Evolutionary conservation across 176 grass and related monocot species (phyloP).

Genomic region (Rhynchospora tenuis): DNA sequence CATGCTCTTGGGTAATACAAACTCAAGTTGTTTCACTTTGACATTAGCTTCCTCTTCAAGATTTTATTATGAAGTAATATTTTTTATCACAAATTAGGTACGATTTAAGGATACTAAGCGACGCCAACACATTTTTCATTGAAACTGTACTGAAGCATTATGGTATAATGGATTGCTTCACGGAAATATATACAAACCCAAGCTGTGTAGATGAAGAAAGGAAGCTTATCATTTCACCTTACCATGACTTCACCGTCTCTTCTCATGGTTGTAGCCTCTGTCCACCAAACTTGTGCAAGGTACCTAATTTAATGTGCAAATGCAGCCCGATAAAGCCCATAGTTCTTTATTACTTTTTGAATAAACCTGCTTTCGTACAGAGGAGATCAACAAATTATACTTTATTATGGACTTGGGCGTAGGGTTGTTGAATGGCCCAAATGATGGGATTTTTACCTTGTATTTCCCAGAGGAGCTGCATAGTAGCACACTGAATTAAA

Average conservation of each 20-base stretch:
- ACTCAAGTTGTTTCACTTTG: background rate
- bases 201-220: conserved; percentile 25
- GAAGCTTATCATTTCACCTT: conserved; percentile 30
- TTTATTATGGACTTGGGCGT: background rate
- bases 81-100: conserved; percentile 19
- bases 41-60: background rate
- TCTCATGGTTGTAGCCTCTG: conserved; percentile 36
- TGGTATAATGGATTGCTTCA: conserved; percentile 27
- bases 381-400: background rate
- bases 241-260: conserved; percentile 14
- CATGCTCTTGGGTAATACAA: conserved; percentile 27
- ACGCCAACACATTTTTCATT: conserved; percentile 37
- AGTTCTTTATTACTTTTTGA: background rate
- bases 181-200: conserved; percentile 35
- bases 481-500: background rate
- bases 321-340: background rate
- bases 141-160: conserved; percentile 37
- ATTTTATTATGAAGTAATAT: background rate
- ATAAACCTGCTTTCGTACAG: background rate
- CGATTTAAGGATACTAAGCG: conserved; percentile 38
- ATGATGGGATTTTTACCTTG: background rate
- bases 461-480: background rate
- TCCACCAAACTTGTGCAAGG: conserved; percentile 45
- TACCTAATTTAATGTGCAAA: background rate
- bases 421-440: background rate